These are phyloP conservation scores for Capsella bursapastoris DNA, from an alignment of 345 rosid genomes.

Conservation along the genomic window DNA sequence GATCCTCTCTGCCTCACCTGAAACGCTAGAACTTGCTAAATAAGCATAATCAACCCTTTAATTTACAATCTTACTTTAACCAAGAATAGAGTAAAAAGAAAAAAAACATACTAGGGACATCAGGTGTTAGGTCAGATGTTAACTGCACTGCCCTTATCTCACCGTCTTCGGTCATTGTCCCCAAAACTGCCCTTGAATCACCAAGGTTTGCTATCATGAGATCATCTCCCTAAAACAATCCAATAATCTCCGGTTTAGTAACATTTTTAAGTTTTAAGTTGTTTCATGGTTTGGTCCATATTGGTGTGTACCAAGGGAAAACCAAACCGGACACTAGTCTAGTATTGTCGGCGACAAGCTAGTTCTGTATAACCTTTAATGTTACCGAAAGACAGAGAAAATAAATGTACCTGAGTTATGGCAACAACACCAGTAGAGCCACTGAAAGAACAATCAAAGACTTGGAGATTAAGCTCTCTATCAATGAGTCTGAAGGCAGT, in stretches of 20 bases:
- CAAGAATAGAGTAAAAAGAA: constrained; percentile 8
- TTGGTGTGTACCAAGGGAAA: background rate
- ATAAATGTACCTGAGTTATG: constrained; percentile 55
- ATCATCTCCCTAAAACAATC: constrained; percentile 59
- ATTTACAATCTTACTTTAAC: background rate
- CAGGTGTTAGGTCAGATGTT: constrained; percentile 83
- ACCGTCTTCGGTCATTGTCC: constrained; percentile 56
- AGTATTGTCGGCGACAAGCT: too few relatives aligned
- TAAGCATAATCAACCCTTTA: constrained; percentile 7
- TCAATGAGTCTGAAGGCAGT: constrained; percentile 72
- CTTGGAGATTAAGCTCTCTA: constrained; percentile 72
- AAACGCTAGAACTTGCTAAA: background rate
- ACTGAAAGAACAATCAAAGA: constrained; percentile 68
- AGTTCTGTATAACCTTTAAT: background rate
- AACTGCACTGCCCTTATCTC: constrained; percentile 60
- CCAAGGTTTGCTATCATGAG: constrained; percentile 88
- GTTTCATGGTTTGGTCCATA: background rate
- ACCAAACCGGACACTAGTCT: background rate
- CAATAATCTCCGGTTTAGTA: background rate
- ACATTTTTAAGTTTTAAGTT: background rate
- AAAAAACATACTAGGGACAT: constrained; percentile 60
- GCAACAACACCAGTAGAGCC: constrained; percentile 87
- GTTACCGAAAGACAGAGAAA: background rate
- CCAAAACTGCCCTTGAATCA: constrained; percentile 88
- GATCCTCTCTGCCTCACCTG: constrained; percentile 89